Evolutionary conservation across 1,284 basidiomycete species (phyloP).

Genomic region (Limonomyces culmigenus): DNA sequence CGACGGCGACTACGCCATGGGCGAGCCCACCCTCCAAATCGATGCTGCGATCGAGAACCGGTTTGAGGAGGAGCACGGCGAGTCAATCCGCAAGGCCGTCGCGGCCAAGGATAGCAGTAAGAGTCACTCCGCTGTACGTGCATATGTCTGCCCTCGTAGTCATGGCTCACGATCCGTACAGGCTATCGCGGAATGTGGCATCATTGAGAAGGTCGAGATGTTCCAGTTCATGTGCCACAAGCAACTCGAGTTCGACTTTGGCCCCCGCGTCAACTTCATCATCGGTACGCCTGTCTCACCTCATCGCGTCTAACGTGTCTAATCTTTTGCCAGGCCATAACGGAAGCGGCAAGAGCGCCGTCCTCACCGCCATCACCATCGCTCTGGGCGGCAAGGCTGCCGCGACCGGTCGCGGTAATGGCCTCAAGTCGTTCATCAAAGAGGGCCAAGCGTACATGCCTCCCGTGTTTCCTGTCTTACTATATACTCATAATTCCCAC

Average conservation of each 20-base stretch:
- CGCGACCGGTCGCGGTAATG: constrained; percentile 76
- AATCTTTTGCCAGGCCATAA: constrained; percentile 40
- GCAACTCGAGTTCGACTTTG: constrained; percentile 67
- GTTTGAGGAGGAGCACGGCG: constrained; percentile 43
- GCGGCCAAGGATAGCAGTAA: constrained; percentile 32
- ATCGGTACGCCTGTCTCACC: constrained; percentile 45
- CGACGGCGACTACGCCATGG: constrained; percentile 12
- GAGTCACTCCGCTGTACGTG: too few relatives aligned
- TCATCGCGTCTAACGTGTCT: neutral
- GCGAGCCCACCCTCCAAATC: constrained; percentile 15
- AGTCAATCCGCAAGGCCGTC: constrained; percentile 34
- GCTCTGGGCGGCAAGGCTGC: constrained; percentile 87
- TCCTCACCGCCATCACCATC: constrained; percentile 85
- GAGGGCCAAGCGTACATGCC: constrained; percentile 60
- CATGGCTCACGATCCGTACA: constrained; percentile 14
- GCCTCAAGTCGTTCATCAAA: constrained; percentile 80
- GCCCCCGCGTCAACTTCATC: constrained; percentile 90
- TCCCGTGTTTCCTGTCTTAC: constrained; percentile 1
- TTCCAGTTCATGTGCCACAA: constrained; percentile 96
- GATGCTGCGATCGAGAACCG: constrained; percentile 33
- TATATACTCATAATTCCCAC: constrained; percentile 1
- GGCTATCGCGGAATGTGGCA: constrained; percentile 70
- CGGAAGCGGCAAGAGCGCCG: constrained; percentile 89
- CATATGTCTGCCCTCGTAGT: constrained; percentile 20
- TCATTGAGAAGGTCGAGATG: constrained; percentile 78